A percentile compares a stretch with the other conserved stretches of the same genome.
Conservation (phyloP, 768 basidiomycete species). For the Lyophyllum semitale region DNA sequence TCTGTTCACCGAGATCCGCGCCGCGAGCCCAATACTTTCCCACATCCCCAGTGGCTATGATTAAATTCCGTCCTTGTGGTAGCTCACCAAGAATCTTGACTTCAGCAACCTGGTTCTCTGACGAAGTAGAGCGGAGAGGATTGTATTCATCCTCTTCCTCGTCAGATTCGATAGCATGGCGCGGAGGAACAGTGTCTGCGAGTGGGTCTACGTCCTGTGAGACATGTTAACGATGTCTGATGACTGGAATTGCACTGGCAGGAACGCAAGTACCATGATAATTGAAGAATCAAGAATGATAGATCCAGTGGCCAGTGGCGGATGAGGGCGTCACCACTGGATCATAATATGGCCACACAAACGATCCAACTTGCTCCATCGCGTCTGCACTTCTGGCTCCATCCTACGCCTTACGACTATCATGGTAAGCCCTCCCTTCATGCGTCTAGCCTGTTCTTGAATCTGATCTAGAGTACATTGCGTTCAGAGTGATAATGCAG, state of each 20-base stretch:
- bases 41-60: constrained; percentile 49
- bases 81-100: constrained; percentile 42
- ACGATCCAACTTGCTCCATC: constrained; percentile 13
- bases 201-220: constrained; percentile 55
- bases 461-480: not conserved
- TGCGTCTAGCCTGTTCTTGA: not conserved
- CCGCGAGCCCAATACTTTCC: constrained; percentile 53
- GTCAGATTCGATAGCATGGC: constrained; percentile 66
- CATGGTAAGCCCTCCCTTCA: constrained; percentile 27
- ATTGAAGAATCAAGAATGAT: not conserved
- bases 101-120: constrained; percentile 22
- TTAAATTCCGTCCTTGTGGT: constrained; percentile 27
- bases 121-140: constrained; percentile 30
- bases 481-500: constrained; percentile 41
- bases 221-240: constrained; percentile 2
- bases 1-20: constrained; percentile 53
- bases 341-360: constrained; percentile 14
- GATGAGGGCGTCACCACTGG: not conserved
- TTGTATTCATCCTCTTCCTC: constrained; percentile 67
- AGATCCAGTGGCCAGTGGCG: not conserved
- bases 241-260: not conserved
- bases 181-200: constrained; percentile 55
- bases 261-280: constrained; percentile 13
- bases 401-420: constrained; percentile 18
- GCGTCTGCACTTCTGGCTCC: constrained; percentile 1